Evolutionary conservation across 257 asterid species (phyloP), one percentile per base, ranked within the genome.

Genomic region (Asclepias syriaca): DNA sequence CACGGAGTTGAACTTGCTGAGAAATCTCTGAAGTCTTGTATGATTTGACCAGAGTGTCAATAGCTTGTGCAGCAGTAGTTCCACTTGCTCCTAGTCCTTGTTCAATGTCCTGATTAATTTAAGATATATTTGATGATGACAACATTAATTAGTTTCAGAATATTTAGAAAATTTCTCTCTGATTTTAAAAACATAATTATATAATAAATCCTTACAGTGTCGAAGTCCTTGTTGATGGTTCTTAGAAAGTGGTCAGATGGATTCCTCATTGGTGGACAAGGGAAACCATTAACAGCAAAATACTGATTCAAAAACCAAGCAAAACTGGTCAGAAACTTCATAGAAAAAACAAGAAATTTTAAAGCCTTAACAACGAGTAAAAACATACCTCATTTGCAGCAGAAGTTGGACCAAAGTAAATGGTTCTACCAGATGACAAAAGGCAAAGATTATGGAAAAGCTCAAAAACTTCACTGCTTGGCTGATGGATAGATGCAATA

Each of bases 211-310:
- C 37, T 57, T 57, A 49, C 91, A 77, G 45, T 54, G 65, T 86
- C 92, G 66, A 88, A 88, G 70, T 88, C 92, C 72, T 81, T 77
- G 81, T 88, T 88, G 49, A 88, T 83, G 21, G 88, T 86, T 48
- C 83, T 74, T 29, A 88, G 90, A 76, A 72, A 88, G 75, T 88
- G 95, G 68, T 88, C 95, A 10, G 92, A 78, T 37, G 92, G 92
- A 66, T 83, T 88, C 82, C 85, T 81, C 86, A 86, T 70, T 49
- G 80, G 21, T 49, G 95, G 92, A 40, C 92, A 84, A 11, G 86
- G 86, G 67, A 84, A 85, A 69, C 92, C 90, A 83, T 80, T 84
- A 34, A 73, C 50, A 53, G 79, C 81, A 66, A 88, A 88, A 70
- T 79, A 82, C 92, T 88, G 79, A 57, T 5, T 1, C 22, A 67